These are phyloP conservation scores for Stemphylium lycopersici DNA, from an alignment of 2,329 filamentous ascomycete species.

Conservation along the genomic window DNA sequence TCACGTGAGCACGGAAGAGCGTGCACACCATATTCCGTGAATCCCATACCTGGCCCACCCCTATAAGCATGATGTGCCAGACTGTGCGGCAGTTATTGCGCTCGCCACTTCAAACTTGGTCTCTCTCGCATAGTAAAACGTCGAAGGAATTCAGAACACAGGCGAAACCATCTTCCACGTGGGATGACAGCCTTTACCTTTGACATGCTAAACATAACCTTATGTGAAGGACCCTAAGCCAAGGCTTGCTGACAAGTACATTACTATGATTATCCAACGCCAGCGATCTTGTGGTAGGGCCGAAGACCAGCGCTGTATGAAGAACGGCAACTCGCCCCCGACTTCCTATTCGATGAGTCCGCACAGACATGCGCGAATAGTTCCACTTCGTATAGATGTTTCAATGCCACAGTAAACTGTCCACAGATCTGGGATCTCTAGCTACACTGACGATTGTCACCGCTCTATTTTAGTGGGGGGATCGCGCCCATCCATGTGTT, in stretches of 20 bases:
- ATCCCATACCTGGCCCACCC: background rate
- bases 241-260: background rate
- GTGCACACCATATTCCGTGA: background rate
- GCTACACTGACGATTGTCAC: slow-evolving; percentile 3
- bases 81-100: background rate
- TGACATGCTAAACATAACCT: background rate
- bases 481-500: slow-evolving; percentile 19
- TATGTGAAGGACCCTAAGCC: background rate
- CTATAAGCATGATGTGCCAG: background rate
- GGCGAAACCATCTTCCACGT: background rate
- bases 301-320: background rate
- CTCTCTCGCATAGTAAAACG: background rate
- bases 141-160: background rate
- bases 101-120: background rate
- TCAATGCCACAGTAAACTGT: background rate
- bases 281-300: background rate
- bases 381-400: background rate
- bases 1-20: background rate
- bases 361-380: background rate
- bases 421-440: too few relatives aligned
- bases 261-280: background rate
- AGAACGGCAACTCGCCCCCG: background rate
- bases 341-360: background rate
- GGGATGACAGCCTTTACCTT: background rate
- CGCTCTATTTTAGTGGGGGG: slow-evolving; percentile 17